Conservation (phyloP, 306 rosid genomes). For the Castanospermum australe region DNA sequence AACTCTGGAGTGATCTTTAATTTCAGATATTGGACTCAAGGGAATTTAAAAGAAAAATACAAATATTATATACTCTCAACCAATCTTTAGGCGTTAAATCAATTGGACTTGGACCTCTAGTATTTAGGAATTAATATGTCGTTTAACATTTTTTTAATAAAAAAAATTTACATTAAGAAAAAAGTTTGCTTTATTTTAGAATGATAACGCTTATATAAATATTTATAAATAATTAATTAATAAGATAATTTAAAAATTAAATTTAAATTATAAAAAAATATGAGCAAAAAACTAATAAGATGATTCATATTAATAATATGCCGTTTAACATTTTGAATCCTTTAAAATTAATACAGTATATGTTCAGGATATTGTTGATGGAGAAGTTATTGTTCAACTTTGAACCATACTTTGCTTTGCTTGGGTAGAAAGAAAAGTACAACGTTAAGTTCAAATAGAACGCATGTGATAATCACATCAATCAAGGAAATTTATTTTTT, state of each 20-base stretch:
- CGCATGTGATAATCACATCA: neutral
- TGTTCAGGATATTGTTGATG: neutral
- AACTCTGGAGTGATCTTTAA: neutral
- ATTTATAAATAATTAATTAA: too few relatives aligned
- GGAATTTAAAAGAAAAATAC: neutral
- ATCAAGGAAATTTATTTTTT: neutral
- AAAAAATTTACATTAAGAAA: too few relatives aligned
- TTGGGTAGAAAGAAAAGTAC: constrained; percentile 8
- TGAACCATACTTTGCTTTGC: constrained; percentile 4
- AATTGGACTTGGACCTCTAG: neutral
- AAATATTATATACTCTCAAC: too few relatives aligned
- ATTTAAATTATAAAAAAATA: too few relatives aligned
- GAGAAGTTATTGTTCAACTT: neutral
- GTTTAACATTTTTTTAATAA: neutral
- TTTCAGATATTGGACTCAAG: neutral
- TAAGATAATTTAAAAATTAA: too few relatives aligned
- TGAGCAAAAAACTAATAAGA: too few relatives aligned
- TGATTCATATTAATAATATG: too few relatives aligned
- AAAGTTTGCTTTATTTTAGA: too few relatives aligned
- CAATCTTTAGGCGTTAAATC: neutral
- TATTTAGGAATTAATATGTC: too few relatives aligned
- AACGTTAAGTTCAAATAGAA: neutral
- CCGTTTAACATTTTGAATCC: neutral
- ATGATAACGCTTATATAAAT: too few relatives aligned
- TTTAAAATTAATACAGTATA: neutral